Evolutionary conservation across 768 basidiomycete species (phyloP), one percentile per base, ranked within the genome.

Genomic region (Lactifluus volemus): DNA sequence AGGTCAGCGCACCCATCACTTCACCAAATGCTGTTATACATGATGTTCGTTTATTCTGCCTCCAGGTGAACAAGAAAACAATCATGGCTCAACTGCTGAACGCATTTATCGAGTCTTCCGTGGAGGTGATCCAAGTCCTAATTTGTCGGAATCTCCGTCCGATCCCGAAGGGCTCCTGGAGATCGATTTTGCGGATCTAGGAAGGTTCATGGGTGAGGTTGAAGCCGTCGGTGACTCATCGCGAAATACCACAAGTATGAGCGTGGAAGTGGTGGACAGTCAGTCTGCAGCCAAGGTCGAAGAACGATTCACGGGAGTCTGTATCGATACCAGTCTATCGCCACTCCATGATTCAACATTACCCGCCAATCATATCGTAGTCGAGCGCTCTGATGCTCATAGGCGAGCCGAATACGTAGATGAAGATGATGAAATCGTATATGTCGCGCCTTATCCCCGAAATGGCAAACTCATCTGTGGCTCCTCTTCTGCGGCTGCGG

Each of bases 391-490:
- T 6, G 50, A 59, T 5, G 59, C 64, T 19, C 66, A 39, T n/a
- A 41, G 21, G 21, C 32, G 45, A 11, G 56, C 57, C 21, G 63
- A 38, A 55, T 57, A 45, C 30, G 53, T 51, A 19, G 64, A 67
- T 32, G 67, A 63, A 10, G 83, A 84, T 34, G 85, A 87, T 19
- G 89, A 91, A 58, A 68, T 81, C 4, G 88, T 91, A 10, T 90
- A 90, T 67, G 84, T 83, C 29, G 87, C 88, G 0, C 88, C 89
- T 0, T 81, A 87, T 67, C 88, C 88, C 5, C 81, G 85, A 15
- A 63, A 34, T 47, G 54, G 56, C 39, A 38, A 49, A 14, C 47
- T 49, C 5, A 2, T 7, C 7, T 30, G 53, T 11, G 19, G n/a
- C 29, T 17, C 50, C 39, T 51, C 39, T 34, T 45, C 47, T 4